Conservation (phyloP, 345 rosid species). For the Moricandia arvensis region DNA sequence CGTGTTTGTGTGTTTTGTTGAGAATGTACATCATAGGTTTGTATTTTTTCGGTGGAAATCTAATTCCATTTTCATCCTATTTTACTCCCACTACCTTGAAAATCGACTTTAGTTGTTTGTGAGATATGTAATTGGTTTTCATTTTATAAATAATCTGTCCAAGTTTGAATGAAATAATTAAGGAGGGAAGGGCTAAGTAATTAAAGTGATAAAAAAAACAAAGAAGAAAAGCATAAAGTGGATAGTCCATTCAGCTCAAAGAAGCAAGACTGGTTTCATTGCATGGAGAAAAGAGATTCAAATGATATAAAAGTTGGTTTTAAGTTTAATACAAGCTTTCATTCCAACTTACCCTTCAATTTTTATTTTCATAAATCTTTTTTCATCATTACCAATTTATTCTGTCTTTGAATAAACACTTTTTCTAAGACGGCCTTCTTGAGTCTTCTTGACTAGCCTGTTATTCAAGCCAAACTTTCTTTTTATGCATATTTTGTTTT, state of each 20-base stretch:
- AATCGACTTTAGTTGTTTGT: not conserved
- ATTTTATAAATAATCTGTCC: not conserved
- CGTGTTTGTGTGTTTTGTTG: not conserved
- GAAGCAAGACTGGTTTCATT: slow-evolving; percentile 26
- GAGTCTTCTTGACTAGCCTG: not conserved
- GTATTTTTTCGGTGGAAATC: not conserved
- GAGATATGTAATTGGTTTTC: slow-evolving; percentile 1
- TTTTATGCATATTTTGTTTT: not conserved
- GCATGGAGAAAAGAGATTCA: slow-evolving; percentile 29
- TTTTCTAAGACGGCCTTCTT: not conserved
- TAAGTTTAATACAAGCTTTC: too few species aligned
- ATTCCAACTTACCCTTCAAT: not conserved
- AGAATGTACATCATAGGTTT: slow-evolving; percentile 26
- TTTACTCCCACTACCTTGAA: not conserved
- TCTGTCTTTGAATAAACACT: slow-evolving; percentile 23
- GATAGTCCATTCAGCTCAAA: slow-evolving; percentile 24
- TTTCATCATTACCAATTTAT: slow-evolving; percentile 29
- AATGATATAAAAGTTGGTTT: too few species aligned
- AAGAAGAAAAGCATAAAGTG: slow-evolving; percentile 29
- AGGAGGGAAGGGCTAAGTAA: slow-evolving; percentile 24
- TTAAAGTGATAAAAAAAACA: slow-evolving; percentile 4
- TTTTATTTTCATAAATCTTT: not conserved
- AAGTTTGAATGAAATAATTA: slow-evolving; percentile 6
- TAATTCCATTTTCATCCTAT: not conserved
- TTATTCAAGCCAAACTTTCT: slow-evolving; percentile 8